These are phyloP conservation scores for Populus davidiana DNA, from an alignment of 345 rosid genomes.

Conservation along the genomic window DNA sequence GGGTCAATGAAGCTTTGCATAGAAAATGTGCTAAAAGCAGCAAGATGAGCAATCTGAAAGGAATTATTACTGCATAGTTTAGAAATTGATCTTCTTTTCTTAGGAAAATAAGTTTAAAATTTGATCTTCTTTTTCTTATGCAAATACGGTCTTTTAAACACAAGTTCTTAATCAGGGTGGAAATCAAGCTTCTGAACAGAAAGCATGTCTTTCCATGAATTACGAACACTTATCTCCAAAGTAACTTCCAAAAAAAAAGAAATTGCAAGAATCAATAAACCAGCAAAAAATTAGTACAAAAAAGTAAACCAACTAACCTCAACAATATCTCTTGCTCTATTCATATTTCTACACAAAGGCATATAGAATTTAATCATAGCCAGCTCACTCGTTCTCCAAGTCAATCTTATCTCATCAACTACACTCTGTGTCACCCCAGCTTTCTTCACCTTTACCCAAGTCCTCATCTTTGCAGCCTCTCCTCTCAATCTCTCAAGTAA, in stretches of 20 bases:
- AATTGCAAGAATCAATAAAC: not conserved
- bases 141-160: not conserved
- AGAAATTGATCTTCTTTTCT: not conserved
- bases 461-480: constrained; percentile 58
- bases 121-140: not conserved
- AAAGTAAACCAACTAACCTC: constrained; percentile 46
- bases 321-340: constrained; percentile 71
- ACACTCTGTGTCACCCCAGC: constrained; percentile 71
- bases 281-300: not conserved
- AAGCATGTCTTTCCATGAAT: not conserved
- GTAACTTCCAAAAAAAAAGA: no score
- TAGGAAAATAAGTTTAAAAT: not conserved
- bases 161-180: not conserved
- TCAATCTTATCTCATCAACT: constrained; percentile 50
- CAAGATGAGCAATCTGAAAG: not conserved
- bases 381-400: constrained; percentile 62
- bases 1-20: no score
- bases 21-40: not conserved
- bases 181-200: not conserved
- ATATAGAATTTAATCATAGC: constrained; percentile 69
- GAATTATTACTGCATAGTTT: not conserved
- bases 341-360: constrained; percentile 79
- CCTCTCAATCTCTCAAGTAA: constrained; percentile 55
- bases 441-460: constrained; percentile 84
- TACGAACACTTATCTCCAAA: not conserved